A percentile compares a stretch with the other conserved stretches of the same genome.
Evolutionary conservation across 2,329 filamentous ascomycete genomes (phyloP).

Genomic region (Stachybotrys elegans): DNA sequence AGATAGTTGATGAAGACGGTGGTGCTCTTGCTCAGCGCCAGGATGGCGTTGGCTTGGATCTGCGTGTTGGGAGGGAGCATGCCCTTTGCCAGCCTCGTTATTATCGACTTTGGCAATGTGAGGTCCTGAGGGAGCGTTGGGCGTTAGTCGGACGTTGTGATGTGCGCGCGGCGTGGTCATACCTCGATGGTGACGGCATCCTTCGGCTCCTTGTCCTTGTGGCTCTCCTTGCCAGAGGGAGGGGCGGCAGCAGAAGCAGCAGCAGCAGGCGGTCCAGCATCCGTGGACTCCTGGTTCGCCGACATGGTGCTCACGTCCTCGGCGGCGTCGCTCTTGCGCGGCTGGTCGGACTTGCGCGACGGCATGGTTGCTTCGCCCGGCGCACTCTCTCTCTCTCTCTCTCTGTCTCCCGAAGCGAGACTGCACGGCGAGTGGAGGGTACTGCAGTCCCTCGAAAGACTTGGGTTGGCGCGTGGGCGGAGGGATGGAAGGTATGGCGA

Average conservation of each 20-base stretch:
- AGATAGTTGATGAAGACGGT: conserved; percentile 82
- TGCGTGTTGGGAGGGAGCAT: conserved; percentile 76
- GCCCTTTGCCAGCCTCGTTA: conserved; percentile 73
- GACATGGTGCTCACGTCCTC: too few species aligned
- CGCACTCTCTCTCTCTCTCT: too few species aligned
- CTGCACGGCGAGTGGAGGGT: too few species aligned
- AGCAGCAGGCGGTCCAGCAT: conserved; percentile 9
- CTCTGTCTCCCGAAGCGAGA: too few species aligned
- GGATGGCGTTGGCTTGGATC: conserved; percentile 75
- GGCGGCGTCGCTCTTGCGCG: conserved; percentile 41
- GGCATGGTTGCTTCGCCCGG: conserved; percentile 49
- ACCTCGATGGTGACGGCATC: conserved; percentile 51
- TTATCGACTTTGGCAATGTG: conserved; percentile 73
- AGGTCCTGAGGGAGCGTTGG: conserved; percentile 53
- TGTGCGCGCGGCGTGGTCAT: conserved; percentile 6
- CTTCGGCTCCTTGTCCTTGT: conserved; percentile 18
- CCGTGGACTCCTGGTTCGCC: too few species aligned
- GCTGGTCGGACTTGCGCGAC: conserved; percentile 49
- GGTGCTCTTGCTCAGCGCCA: conserved; percentile 75
- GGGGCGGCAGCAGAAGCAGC: conserved; percentile 14
- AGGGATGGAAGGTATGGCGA: too few species aligned
- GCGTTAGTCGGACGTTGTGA: not conserved
- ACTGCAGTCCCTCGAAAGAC: too few species aligned
- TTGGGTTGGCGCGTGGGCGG: too few species aligned
- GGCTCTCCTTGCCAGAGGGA: conserved; percentile 23